Base-by-base conservation (phyloP, 805 yeast species). In the Wickerhamiella vanderwaltii region DNA sequence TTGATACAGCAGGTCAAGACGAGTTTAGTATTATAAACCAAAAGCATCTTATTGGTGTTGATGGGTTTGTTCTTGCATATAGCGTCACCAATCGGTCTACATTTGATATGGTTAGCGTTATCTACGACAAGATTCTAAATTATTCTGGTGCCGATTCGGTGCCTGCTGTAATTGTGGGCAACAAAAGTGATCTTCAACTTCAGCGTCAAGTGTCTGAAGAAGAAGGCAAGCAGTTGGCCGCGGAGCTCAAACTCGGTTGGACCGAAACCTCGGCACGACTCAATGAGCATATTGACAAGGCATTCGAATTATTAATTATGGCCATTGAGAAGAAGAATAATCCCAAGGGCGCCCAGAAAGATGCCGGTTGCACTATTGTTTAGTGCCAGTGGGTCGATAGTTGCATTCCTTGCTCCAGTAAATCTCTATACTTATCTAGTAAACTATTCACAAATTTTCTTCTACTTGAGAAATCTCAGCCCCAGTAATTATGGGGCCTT, bases 1-100 rank as follows among this genome's bases (percentile, higher is more conserved):
- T 85, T 46, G 96, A 86, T 56, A 86, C 95, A 0, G 94, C 95
- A 1, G 95, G 95, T 6, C 93, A 84, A 64, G 95, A 85, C 60
- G 94, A 85, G 64, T 82, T 78, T 57, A 73, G 84, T 37, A 74
- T 82, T 48, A 71, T 86, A 61, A 81, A 76, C 52, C 84, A 81
- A 59, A 80, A 81, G 51, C 78, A 81, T 43, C 63, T 83, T 37
- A 78, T 80, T 35, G 91, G 87, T 13, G 75, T 81, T 25, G 91
- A 83, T 54, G 96, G 95, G 1, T 81, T 81, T 55, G 64, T 86
- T 33, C 62, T 87, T 32, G 82, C 84, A 34, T 86, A 83, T 62
- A 79, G 88, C 38, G 86, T 86, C 41, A 76, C 83, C 23, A 79
- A 86, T 34, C 65, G 80, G 51, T 73, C 76, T 46, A 77, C 88